Percentiles rank a stretch among this genome's conserved stretches.
These are phyloP conservation scores for Sextonia rubra DNA, from an alignment of 164 flowering plant species.

Conservation along the genomic window DNA sequence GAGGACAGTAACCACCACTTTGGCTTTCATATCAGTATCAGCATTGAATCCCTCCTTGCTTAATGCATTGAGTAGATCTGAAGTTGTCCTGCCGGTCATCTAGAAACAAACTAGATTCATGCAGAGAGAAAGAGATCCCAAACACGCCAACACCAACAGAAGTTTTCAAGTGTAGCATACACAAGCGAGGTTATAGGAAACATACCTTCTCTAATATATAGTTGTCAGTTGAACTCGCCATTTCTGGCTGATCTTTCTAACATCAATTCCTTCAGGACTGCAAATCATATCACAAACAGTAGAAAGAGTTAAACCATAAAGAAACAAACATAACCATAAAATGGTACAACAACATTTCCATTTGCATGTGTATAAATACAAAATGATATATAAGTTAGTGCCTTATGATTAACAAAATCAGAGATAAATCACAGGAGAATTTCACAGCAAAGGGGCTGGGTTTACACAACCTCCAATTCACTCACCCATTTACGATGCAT, in stretches of 20 bases:
- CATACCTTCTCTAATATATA: constrained; percentile 17
- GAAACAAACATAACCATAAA: neutral
- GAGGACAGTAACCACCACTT: constrained; percentile 59
- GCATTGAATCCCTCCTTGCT: constrained; percentile 76
- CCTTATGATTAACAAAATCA: too few species aligned
- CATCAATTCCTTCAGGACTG: neutral
- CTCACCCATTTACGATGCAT: too few species aligned
- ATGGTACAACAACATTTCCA: too few species aligned
- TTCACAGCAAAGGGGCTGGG: too few species aligned
- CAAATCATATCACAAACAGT: neutral
- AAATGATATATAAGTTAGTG: too few species aligned
- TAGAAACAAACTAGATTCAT: constrained; percentile 22
- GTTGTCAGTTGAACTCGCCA: constrained; percentile 10
- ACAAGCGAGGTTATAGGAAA: neutral
- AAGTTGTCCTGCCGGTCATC: constrained; percentile 99
- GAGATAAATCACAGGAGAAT: too few species aligned
- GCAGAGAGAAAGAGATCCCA: neutral
- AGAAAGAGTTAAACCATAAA: neutral
- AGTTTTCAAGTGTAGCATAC: neutral
- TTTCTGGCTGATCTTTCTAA: neutral
- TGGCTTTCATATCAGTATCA: constrained; percentile 74
- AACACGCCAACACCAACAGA: too few species aligned
- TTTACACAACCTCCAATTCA: too few species aligned
- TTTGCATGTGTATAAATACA: too few species aligned
- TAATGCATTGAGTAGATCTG: constrained; percentile 85